Evolutionary conservation across 305 asterid species (phyloP).

Genomic region (Solanum aculeatissimum): DNA sequence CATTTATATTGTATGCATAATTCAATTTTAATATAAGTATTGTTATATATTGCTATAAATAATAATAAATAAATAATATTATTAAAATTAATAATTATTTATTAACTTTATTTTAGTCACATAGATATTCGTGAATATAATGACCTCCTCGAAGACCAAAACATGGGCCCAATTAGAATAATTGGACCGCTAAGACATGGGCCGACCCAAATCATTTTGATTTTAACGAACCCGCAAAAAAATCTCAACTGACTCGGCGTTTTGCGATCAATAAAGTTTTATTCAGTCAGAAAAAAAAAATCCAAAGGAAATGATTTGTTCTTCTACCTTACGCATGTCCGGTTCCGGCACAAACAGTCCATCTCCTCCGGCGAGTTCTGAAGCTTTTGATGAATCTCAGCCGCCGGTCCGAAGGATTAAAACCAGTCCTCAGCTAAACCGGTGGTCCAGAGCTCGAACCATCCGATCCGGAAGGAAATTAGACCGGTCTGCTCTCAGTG

Average conservation of each 20-base stretch:
- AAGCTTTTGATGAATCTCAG: neutral
- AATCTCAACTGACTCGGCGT: neutral
- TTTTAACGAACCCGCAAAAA: neutral
- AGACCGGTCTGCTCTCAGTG: constrained; percentile 29
- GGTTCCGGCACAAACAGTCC: constrained; percentile 10
- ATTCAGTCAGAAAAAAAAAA: neutral
- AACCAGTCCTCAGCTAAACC: constrained; percentile 72
- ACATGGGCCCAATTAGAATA: neutral
- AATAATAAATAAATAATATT: too few relatives aligned
- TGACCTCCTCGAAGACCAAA: neutral
- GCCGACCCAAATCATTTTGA: neutral
- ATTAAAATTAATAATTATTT: too few relatives aligned
- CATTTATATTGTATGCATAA: too few relatives aligned
- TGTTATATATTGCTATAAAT: too few relatives aligned
- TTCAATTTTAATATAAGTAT: too few relatives aligned
- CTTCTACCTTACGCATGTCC: constrained; percentile 28
- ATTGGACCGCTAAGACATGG: neutral
- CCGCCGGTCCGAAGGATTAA: constrained; percentile 32
- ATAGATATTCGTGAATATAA: too few relatives aligned
- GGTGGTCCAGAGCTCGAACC: constrained; percentile 93
- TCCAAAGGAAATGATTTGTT: constrained; percentile 24
- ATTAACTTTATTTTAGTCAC: too few relatives aligned
- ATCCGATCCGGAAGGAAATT: constrained; percentile 71
- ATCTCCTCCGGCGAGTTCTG: constrained; percentile 7
- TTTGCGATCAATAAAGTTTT: neutral